A percentile compares a stretch with the other conserved stretches of the same genome.
phyloP scores from a whole-genome alignment of 805 yeast genomes.

The Pichia manshurica region DNA sequence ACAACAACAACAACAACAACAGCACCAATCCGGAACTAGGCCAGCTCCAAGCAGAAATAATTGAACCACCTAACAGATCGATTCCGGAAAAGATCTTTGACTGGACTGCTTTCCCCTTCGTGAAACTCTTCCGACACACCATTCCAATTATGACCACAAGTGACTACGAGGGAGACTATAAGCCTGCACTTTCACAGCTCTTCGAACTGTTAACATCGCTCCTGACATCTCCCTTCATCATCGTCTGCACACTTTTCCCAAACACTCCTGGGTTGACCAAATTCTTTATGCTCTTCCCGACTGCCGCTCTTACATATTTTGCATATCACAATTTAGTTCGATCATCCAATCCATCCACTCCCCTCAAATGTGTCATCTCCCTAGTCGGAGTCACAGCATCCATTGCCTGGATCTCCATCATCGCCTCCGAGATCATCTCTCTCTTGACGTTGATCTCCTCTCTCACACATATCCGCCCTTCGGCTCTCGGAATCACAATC shows the following conservation, averaged over 20 bases:
- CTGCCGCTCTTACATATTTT: constrained; percentile 14
- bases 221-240: constrained; percentile 19
- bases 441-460: constrained; percentile 57
- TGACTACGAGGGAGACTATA: constrained; percentile 19
- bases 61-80: constrained; percentile 4
- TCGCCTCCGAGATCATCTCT: constrained; percentile 67
- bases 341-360: constrained; percentile 18
- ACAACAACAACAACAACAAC: background rate
- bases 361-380: constrained; percentile 29
- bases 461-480: constrained; percentile 60
- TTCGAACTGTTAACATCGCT: constrained; percentile 18
- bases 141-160: constrained; percentile 23
- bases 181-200: constrained; percentile 19
- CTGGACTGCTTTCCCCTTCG: constrained; percentile 18
- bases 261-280: background rate
- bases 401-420: constrained; percentile 59
- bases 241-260: constrained; percentile 21
- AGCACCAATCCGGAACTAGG: background rate
- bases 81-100: constrained; percentile 12
- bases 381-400: constrained; percentile 60
- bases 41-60: constrained; percentile 7
- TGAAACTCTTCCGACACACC: constrained; percentile 17
- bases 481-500: constrained; percentile 77
- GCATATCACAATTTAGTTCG: constrained; percentile 19
- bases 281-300: constrained; percentile 2